Base-by-base conservation (phyloP, 306 rosid species). In the Potentilla sterilis region DNA sequence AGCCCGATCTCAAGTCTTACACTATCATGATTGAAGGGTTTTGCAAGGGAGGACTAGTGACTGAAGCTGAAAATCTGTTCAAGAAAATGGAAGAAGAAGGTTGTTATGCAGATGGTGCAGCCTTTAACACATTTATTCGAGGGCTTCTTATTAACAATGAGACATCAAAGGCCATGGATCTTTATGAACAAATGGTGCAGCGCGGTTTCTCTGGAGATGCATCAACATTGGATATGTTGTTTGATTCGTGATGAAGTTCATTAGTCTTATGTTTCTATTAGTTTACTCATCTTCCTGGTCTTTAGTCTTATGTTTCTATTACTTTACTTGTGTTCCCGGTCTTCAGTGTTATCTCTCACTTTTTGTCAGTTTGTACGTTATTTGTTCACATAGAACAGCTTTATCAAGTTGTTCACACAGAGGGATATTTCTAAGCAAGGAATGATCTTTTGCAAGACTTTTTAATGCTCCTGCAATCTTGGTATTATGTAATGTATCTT, bases 401-500 rank as follows among this genome's bases (percentile, higher is more conserved):
- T 69, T 76, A 80, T 78, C 83, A 55, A 74, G 44, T 86, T 80
- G 79, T 77, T 78, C 81, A 35, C 58, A 28, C 67, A 77, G 1
- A 47, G 54, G 76, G 76, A 46, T 57, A 58, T 74, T 67, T 80
- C 35, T 64, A 6, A 8, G 69, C 75, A 54, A 64, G 77, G 87
- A 78, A 78, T 83, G 85, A 78, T 41, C 24, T 74, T 74, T 79
- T 65, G 76, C 76, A 44, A 77, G 79, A 74, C 78, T 61, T 66
- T 79, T 83, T 78, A 74, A 83, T 69, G 70, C 79, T 48, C 81
- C 68, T 83, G 85, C 86, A 78, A 86, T 86, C 87, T 86, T 87
- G 79, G 87, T 87, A 72, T 78, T 86, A 78, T 81, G 83, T 37
- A 86, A 86, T 78, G 89, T 86, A 84, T 55, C 28, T 67, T 75